Conservation (phyloP, 441 rosid species). For the Jatropha multifida region DNA sequence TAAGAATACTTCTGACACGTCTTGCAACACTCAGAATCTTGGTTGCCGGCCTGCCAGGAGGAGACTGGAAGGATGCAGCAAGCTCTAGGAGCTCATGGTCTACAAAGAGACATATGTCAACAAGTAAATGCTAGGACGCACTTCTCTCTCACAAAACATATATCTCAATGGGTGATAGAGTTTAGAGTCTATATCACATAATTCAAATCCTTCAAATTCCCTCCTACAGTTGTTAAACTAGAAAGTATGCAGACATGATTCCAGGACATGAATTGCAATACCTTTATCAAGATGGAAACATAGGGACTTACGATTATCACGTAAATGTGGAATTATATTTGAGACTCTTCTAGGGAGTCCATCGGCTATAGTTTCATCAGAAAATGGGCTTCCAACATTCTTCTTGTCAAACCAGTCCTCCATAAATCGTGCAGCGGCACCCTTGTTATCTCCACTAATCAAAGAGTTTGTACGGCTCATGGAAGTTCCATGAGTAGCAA, state of each 20-base stretch:
- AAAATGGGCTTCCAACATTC: constrained; percentile 32
- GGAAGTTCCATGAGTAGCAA: constrained; percentile 97
- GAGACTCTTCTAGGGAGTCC: constrained; percentile 77
- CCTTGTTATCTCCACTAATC: constrained; percentile 98
- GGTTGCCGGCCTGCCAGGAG: constrained; percentile 70
- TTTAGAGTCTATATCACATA: not conserved
- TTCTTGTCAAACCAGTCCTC: constrained; percentile 87
- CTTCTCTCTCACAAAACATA: constrained; percentile 1
- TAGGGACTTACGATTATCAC: constrained; percentile 55
- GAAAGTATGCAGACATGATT: not conserved
- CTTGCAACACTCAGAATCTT: constrained; percentile 60
- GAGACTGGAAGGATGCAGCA: constrained; percentile 79
- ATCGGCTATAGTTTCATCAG: constrained; percentile 36
- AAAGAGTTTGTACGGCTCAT: constrained; percentile 94
- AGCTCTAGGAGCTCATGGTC: constrained; percentile 80
- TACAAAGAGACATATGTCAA: constrained; percentile 29
- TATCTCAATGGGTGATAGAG: no score
- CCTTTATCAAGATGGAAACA: constrained; percentile 1
- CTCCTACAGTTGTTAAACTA: not conserved
- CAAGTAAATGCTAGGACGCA: constrained; percentile 22
- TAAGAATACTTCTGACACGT: constrained; percentile 75
- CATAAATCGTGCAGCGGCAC: constrained; percentile 91
- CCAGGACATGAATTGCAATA: not conserved
- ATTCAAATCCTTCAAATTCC: not conserved
- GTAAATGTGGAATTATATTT: constrained; percentile 44